These are phyloP conservation scores for Smittium culicis DNA, from an alignment of 371 early-diverging fungal species.

Conservation along the genomic window DNA sequence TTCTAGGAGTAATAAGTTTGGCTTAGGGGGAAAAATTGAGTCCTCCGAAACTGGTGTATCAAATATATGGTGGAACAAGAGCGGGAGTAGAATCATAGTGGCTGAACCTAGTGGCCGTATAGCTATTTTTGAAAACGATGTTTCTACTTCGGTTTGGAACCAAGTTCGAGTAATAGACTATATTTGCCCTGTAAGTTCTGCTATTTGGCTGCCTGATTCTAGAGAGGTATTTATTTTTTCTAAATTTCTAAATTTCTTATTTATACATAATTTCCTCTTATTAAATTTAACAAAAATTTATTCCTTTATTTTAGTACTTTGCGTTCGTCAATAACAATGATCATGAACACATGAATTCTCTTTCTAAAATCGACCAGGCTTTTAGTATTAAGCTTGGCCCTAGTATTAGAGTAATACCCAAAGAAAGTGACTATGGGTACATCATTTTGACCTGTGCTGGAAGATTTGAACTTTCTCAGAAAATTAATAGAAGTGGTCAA, in stretches of 20 bases:
- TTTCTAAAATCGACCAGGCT: background rate
- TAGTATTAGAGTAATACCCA: background rate
- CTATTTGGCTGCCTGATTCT: background rate
- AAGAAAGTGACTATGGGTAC: background rate
- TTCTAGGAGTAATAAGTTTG: background rate
- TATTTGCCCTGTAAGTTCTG: background rate
- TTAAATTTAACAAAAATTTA: no score
- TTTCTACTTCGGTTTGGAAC: background rate
- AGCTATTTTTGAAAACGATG: background rate
- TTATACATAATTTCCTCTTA: background rate
- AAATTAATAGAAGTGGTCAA: background rate
- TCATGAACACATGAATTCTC: background rate
- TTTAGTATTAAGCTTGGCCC: background rate
- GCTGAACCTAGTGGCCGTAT: background rate
- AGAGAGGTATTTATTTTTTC: background rate
- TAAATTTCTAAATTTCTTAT: background rate
- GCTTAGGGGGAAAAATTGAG: background rate
- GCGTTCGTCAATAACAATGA: background rate
- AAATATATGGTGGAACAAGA: background rate
- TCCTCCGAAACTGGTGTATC: background rate
- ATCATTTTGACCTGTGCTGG: background rate
- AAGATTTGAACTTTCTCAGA: background rate
- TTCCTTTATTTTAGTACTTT: background rate
- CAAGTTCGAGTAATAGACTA: background rate
- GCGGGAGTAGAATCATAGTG: background rate